Base-by-base conservation (phyloP, 768 basidiomycete species). In the Tylopilus sp. region DNA sequence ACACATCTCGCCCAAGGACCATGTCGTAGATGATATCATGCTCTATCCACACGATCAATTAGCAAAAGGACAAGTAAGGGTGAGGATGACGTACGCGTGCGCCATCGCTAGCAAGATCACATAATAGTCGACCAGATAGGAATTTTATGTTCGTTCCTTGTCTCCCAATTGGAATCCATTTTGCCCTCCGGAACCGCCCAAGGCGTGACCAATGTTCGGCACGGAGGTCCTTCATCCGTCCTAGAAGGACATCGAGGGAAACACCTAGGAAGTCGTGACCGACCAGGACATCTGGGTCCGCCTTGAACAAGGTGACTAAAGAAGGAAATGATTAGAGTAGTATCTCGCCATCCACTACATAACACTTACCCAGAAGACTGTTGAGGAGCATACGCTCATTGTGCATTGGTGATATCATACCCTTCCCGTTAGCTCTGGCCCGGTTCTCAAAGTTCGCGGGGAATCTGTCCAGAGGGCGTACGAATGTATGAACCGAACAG, bases 1-100 rank as follows among this genome's bases (percentile, higher is more conserved):
- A 71, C 91, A 94, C 94, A 99, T 98, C 69, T 99, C 97, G 9
- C 91, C 92, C 47, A 98, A 73, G 3, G 95, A 95, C 97, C 97
- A 99, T 1, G 97, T 98, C 4, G 93, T 98, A 3, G 97, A 98
- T 1, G 86, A 73, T 65, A 99, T 98, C 92, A 98, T 95, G 20
- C 89, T 86, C 93, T 95, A 61, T 18, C 10, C 15, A 21, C 7
- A 1, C 11, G 52, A 8, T 6, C 1, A 4, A 56, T 57, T 9
- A 45, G 12, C 13, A 35, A n/a, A 41, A 10, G 15, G 2, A 12
- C 4, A 3, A 12, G 20, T n/a, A 5, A n/a, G 7, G n/a, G 45
- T 5, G 30, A 13, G 2, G 40, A 40, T 18, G 1, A 50, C 78
- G 1, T 58, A 91, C 94, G 76, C 94, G 97, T 13, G 91, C 92